Evolutionary conservation across 805 yeast species (phyloP), one percentile per base, ranked within the genome.

Genomic region (Wickerhamomyces sydowiorum): DNA sequence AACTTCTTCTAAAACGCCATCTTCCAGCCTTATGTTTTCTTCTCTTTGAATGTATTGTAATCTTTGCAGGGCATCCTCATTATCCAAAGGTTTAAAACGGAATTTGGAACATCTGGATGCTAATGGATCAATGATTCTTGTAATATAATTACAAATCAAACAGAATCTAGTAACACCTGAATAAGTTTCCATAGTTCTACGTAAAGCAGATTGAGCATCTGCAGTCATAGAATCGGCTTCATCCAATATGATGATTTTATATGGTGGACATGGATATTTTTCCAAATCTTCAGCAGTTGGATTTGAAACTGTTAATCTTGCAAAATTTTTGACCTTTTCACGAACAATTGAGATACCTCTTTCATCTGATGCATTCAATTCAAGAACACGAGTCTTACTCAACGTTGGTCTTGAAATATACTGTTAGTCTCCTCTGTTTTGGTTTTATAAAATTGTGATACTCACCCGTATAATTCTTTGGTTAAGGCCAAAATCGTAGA

Each of bases 141-240:
- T 93, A 48, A 93, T 93, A 65, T 93, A 93, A 61, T 93, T 93
- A 71, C 99, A 93, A 39, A 93, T 85, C 46, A 93, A 67, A 62
- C 98, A 93, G 65, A 93, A 93, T 53, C 99, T 75, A 2, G 99
- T 86, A 40, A 89, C 88, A 31, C 78, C 75, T 1, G 98, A 85
- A 63, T 86, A 90, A 4, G 82, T 86, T 59, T 88, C 96, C 98
- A 88, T 88, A 1, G 96, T 91, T 63, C 99, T 76, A 66, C 99
- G 78, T 49, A 93, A 70, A 1, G 99, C 99, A 42, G 89, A 78
- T 60, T 93, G 99, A 0, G 99, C 99, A 54, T 88, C 97, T 34
- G 87, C 76, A 9, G 99, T 93, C 97, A 93, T 93, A 12, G 96
- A 87, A 62, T 93, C 97, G 1, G 97, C 97, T 63, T 90, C 97